These are phyloP conservation scores for Candida suzukii DNA, from an alignment of 805 yeast genomes.

Conservation along the genomic window DNA sequence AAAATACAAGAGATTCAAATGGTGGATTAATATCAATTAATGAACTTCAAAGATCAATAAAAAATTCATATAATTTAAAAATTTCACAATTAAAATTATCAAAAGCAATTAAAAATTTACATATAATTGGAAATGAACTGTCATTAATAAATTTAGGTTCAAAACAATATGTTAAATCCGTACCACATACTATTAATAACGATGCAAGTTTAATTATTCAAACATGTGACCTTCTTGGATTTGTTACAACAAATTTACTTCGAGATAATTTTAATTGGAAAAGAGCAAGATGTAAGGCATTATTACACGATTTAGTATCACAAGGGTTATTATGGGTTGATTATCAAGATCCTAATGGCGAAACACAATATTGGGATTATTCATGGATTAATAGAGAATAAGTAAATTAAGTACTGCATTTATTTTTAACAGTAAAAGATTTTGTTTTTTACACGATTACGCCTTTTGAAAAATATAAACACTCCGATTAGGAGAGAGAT, in stretches of 20 bases:
- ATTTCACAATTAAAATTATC: constrained; percentile 45
- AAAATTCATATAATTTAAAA: constrained; percentile 10
- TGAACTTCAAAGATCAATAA: constrained; percentile 35
- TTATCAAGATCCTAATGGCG: constrained; percentile 33
- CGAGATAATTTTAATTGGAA: constrained; percentile 78
- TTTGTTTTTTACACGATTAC: too few species aligned
- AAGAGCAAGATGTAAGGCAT: constrained; percentile 47
- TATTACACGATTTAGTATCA: constrained; percentile 72
- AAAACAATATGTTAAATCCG: constrained; percentile 50
- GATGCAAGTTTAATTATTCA: constrained; percentile 72
- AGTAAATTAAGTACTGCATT: too few species aligned
- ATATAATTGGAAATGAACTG: constrained; percentile 63
- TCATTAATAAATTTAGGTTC: constrained; percentile 53
- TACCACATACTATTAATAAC: constrained; percentile 53
- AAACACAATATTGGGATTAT: constrained; percentile 60
- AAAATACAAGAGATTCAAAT: constrained; percentile 59
- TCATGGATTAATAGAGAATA: constrained; percentile 46
- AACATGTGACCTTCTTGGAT: constrained; percentile 73
- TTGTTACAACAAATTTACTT: constrained; percentile 54
- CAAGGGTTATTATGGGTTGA: constrained; percentile 87
- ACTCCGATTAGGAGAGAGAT: too few species aligned
- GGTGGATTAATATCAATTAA: constrained; percentile 75
- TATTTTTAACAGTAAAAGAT: too few species aligned
- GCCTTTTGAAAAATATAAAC: too few species aligned
- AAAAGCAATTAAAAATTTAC: constrained; percentile 45